These are phyloP conservation scores for Fusarium aywerte DNA, from an alignment of 2,329 filamentous ascomycete genomes.

Conservation along the genomic window DNA sequence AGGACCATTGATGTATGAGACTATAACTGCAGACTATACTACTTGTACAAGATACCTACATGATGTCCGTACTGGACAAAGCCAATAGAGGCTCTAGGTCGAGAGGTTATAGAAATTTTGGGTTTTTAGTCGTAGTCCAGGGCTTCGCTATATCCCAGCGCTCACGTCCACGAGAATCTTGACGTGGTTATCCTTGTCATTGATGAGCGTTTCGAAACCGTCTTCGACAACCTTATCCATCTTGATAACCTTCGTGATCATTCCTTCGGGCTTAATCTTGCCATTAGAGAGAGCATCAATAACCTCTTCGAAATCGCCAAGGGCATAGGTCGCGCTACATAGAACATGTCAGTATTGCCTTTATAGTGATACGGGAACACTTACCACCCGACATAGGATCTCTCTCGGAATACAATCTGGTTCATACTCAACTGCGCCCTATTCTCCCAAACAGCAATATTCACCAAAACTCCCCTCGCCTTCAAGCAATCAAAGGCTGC, in stretches of 20 bases:
- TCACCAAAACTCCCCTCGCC: slow-evolving; percentile 8
- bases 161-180: slow-evolving; percentile 22
- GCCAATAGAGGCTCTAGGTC: too few species aligned
- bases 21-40: too few species aligned
- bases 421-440: slow-evolving; percentile 25
- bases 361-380: accelerated
- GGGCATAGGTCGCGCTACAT: background rate
- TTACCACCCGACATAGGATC: slow-evolving; percentile 24
- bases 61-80: too few species aligned
- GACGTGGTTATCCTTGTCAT: slow-evolving; percentile 24
- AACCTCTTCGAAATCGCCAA: slow-evolving; percentile 20
- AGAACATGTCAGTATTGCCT: background rate
- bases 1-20: too few species aligned
- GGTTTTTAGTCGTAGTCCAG: too few species aligned
- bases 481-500: slow-evolving; percentile 18
- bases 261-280: slow-evolving; percentile 1
- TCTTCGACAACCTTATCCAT: slow-evolving; percentile 25
- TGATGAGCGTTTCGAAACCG: slow-evolving; percentile 7
- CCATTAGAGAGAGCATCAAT: slow-evolving; percentile 19
- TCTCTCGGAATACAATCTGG: slow-evolving; percentile 20
- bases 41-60: too few species aligned
- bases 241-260: slow-evolving; percentile 29
- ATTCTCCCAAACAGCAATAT: slow-evolving; percentile 25
- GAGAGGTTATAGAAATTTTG: too few species aligned
- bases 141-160: background rate